Base-by-base conservation (phyloP, 306 rosid species). In the Pterocarpus macrocarpus region DNA sequence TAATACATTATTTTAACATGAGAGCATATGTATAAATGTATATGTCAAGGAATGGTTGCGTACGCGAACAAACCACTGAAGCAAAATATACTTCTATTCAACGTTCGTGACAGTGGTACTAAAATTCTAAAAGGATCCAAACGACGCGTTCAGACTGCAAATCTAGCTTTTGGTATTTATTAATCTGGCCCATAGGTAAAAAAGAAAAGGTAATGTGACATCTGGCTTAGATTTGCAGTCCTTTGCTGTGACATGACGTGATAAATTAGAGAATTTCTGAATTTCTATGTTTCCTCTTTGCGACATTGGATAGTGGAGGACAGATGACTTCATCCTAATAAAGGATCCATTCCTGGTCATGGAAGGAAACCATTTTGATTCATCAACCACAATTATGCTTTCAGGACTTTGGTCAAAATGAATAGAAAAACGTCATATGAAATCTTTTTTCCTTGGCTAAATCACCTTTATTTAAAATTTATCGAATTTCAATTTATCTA, bases 401-500 rank as follows among this genome's bases (percentile, higher is more conserved):
- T 61, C 39, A 61, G 3, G 38, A 61, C 32, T 61, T 33, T 33
- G 66, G 66, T 61, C 66, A 61, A 61, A 58, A 61, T 30, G 39
- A 61, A 30, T 9, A 30, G 38, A 28, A 9, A 61, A 12, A 3
- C 38, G 14, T 4, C 38, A 28, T 4, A 22, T 59, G 65, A 59
- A 59, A 59, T n/a, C 64, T 0, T 22, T 22, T 22, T 22, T 22
- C 28, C 28, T 22, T 1, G 28, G 1, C 28, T 22, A 22, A 22
- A 22, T 22, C 28, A 22, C 28, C 0, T 22, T 0, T 22, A 22
- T 22, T 22, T 22, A 22, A 22, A 22, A 22, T 22, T 22, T 22
- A 22, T 22, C 28, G 0, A 22, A 22, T 22, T 22, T 22, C 0
- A 22, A 22, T 22, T 22, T 22, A 22, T 22, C 28, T 22, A 22